These are phyloP conservation scores for Hymenoscyphus repandus DNA, from an alignment of 2,329 filamentous ascomycete species.

Conservation along the genomic window DNA sequence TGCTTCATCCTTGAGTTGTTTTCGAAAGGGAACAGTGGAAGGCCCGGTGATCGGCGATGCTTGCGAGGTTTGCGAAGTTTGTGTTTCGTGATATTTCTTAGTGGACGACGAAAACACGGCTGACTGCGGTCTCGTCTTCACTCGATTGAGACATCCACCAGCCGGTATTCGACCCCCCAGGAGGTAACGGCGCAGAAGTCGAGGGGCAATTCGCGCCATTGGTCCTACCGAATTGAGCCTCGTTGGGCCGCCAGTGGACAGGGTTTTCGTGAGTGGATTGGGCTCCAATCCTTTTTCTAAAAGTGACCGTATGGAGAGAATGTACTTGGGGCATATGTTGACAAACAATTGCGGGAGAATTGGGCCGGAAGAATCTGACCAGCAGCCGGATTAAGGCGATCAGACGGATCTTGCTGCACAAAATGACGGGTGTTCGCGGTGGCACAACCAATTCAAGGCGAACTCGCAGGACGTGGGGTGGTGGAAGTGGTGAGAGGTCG, in stretches of 20 bases:
- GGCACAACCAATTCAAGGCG: constrained; percentile 17
- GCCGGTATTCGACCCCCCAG: constrained; percentile 25
- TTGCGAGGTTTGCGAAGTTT: constrained; percentile 6
- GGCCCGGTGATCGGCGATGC: constrained; percentile 10
- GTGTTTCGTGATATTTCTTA: constrained; percentile 4
- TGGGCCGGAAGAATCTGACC: background rate
- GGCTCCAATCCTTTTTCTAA: background rate
- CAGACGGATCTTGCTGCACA: constrained; percentile 6
- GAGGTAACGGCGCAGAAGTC: constrained; percentile 28
- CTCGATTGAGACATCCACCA: constrained; percentile 23
- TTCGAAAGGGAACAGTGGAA: constrained; percentile 51
- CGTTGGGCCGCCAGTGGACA: background rate
- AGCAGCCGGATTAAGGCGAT: background rate
- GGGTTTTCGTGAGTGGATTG: constrained; percentile 8
- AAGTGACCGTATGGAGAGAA: no score
- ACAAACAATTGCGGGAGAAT: background rate
- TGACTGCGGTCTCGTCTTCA: background rate
- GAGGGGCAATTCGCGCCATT: constrained; percentile 27
- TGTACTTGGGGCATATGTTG: no score
- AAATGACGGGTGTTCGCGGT: constrained; percentile 4
- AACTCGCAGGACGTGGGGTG: constrained; percentile 7
- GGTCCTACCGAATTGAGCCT: background rate
- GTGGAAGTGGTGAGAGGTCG: constrained; percentile 1
- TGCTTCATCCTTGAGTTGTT: constrained; percentile 66
- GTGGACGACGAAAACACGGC: background rate